phyloP scores from a whole-genome alignment of 345 rosid species.

The Ceriops zippeliana region DNA sequence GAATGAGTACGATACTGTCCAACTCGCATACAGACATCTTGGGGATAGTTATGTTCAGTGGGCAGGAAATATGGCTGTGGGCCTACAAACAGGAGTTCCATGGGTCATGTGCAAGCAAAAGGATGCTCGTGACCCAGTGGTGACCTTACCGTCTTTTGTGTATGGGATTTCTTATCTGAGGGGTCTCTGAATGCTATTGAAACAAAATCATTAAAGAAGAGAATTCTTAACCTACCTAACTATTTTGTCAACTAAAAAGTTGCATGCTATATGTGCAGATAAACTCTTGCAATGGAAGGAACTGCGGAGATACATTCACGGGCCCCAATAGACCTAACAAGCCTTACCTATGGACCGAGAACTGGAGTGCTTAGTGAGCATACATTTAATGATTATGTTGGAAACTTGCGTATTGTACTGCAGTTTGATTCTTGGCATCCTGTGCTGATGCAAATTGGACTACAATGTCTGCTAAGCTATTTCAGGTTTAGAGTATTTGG shows the following conservation, averaged over 20 bases:
- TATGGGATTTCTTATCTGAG: neutral
- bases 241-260: neutral
- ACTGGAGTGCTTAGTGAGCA: slow-evolving; percentile 94
- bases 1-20: slow-evolving; percentile 78
- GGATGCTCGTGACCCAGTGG: slow-evolving; percentile 81
- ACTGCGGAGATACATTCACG: slow-evolving; percentile 88
- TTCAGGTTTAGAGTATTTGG: slow-evolving; percentile 64
- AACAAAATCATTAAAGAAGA: neutral
- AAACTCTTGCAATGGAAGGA: slow-evolving; percentile 93
- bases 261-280: slow-evolving; percentile 15
- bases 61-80: slow-evolving; percentile 62
- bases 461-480: neutral
- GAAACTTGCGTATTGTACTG: neutral
- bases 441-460: neutral
- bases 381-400: neutral
- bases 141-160: slow-evolving; percentile 23
- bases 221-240: neutral
- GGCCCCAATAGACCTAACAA: slow-evolving; percentile 89
- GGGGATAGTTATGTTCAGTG: slow-evolving; percentile 67
- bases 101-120: slow-evolving; percentile 94
- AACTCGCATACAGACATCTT: slow-evolving; percentile 53
- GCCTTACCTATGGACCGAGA: slow-evolving; percentile 91
- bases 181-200: neutral
- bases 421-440: neutral
- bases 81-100: slow-evolving; percentile 61